Percentiles rank a stretch among this genome's conserved stretches.
Evolutionary conservation across 1,139 yeast species (phyloP).

Genomic region (Suhomyces coccinellae): DNA sequence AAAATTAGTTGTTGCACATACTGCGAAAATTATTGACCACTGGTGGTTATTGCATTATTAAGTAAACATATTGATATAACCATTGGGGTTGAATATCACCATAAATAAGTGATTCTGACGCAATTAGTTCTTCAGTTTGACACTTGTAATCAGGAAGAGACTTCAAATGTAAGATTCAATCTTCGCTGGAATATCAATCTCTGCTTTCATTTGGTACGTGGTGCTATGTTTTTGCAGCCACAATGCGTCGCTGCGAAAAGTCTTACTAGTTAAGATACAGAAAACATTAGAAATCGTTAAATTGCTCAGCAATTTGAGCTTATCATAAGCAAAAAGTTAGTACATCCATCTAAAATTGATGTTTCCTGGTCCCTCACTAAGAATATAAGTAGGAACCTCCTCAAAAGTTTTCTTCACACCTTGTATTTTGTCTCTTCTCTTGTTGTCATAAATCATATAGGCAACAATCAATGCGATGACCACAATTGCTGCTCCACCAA

Average conservation of each 20-base stretch:
- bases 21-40: conserved; percentile 2
- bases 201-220: not conserved
- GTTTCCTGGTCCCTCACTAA: conserved; percentile 46
- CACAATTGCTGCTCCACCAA: conserved; percentile 33
- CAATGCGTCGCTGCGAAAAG: not conserved
- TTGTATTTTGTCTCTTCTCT: conserved; percentile 40
- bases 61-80: not conserved
- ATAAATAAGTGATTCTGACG: not conserved
- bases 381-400: conserved; percentile 46
- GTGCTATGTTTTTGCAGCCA: not conserved
- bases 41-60: conserved; percentile 7
- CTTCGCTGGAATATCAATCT: no score
- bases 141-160: no score
- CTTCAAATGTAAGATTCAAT: no score
- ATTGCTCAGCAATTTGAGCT: not conserved
- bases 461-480: conserved; percentile 24
- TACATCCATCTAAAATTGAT: conserved; percentile 54
- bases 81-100: not conserved
- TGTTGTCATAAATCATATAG: conserved; percentile 41
- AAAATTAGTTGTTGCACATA: no score
- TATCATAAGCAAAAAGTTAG: conserved; percentile 16
- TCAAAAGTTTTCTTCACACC: conserved; percentile 41
- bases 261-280: not conserved
- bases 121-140: no score
- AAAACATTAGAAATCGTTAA: not conserved